Evolutionary conservation across 2,329 filamentous ascomycete species (phyloP).

Genomic region (Colletotrichum musae): DNA sequence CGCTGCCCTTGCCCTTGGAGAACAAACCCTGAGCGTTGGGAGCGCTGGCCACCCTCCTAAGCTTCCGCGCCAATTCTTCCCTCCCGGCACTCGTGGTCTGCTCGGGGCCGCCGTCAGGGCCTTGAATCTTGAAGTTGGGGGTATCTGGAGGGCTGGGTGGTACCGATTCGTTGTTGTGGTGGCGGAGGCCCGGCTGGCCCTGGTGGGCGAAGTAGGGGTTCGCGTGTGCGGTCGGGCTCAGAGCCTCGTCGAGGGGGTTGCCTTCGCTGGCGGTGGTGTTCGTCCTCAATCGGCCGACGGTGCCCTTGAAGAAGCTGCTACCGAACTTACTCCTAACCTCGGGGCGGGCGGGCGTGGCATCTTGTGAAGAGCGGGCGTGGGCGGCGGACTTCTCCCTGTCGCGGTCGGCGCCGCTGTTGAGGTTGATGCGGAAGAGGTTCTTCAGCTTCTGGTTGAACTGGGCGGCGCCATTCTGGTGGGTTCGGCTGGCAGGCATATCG

Average conservation of each 20-base stretch:
- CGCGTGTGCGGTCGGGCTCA: slow-evolving; percentile 93
- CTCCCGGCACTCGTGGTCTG: slow-evolving; percentile 85
- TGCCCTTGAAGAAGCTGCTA: slow-evolving; percentile 90
- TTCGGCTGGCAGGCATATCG: slow-evolving; percentile 69
- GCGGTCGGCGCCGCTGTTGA: slow-evolving; percentile 55
- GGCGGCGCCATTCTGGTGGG: slow-evolving; percentile 62
- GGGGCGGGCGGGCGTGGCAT: slow-evolving; percentile 37
- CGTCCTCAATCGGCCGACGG: slow-evolving; percentile 88
- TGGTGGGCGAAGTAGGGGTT: slow-evolving; percentile 99
- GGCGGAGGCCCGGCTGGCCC: slow-evolving; percentile 90
- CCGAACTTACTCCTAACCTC: slow-evolving; percentile 76
- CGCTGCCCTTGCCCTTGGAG: slow-evolving; percentile 68
- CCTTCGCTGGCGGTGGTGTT: slow-evolving; percentile 94
- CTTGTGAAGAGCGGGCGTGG: slow-evolving; percentile 59
- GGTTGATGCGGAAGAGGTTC: slow-evolving; percentile 80
- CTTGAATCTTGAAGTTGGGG: slow-evolving; percentile 81
- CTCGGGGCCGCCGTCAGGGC: slow-evolving; percentile 74
- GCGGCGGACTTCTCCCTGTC: slow-evolving; percentile 55
- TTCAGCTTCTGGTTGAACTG: slow-evolving; percentile 79
- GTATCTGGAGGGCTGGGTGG: slow-evolving; percentile 94
- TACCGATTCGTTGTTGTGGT: slow-evolving; percentile 94
- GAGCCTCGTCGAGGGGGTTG: slow-evolving; percentile 87
- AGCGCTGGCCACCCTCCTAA: slow-evolving; percentile 94
- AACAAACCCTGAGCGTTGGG: slow-evolving; percentile 98
- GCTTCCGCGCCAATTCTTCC: slow-evolving; percentile 92